Conservation (phyloP, 1,284 basidiomycete genomes). For the Naganishia liquefaciens region DNA sequence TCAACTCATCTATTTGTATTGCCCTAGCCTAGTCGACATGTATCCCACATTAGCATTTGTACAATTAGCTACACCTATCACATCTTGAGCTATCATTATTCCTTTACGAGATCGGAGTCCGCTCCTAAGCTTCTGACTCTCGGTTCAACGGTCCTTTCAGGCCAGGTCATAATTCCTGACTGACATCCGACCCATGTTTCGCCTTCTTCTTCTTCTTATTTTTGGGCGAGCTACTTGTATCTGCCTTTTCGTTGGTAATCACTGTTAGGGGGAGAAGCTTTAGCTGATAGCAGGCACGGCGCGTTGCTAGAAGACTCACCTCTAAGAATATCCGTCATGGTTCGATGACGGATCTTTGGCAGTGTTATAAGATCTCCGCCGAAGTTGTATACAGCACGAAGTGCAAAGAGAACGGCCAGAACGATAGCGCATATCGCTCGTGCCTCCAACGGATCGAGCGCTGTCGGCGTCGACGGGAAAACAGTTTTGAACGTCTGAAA, state of each 20-base stretch:
- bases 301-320: neutral
- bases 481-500: slow-evolving; percentile 43
- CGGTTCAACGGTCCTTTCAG: neutral
- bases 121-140: too few relatives aligned
- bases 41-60: slow-evolving; percentile 5
- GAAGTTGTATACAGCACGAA: slow-evolving; percentile 46
- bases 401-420: slow-evolving; percentile 39
- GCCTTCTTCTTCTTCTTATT: slow-evolving; percentile 22
- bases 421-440: slow-evolving; percentile 41
- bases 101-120: neutral
- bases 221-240: slow-evolving; percentile 14
- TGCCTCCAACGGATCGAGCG: slow-evolving; percentile 40
- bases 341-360: neutral
- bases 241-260: neutral
- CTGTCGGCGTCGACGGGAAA: slow-evolving; percentile 36
- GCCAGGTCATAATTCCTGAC: slow-evolving; percentile 8
- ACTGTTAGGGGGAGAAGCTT: neutral
- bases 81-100: neutral
- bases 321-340: neutral
- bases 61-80: slow-evolving; percentile 28
- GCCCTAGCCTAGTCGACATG: neutral
- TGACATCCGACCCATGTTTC: slow-evolving; percentile 1
- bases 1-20: too few relatives aligned
- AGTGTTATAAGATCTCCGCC: slow-evolving; percentile 28
- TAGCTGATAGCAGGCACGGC: neutral